These are phyloP conservation scores for Endocladia muricata DNA, from an alignment of 31 red algal genomes.

Conservation along the genomic window DNA sequence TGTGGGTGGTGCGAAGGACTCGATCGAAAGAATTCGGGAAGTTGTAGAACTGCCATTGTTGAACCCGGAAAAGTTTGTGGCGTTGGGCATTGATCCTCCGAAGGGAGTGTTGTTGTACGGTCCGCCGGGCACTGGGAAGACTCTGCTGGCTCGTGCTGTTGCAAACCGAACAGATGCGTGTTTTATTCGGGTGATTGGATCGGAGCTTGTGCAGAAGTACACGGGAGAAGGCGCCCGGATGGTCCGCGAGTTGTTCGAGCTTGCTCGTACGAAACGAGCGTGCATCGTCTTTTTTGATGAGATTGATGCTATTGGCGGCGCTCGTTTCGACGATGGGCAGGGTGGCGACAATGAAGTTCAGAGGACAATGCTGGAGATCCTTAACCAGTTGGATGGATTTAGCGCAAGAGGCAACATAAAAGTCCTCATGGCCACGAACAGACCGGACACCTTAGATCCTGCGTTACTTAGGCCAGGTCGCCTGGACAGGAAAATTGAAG, in stretches of 20 bases:
- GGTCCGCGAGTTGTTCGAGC: conserved; percentile 98
- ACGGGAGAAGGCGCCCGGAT: conserved; percentile 98
- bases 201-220: conserved; percentile 99
- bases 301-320: conserved; percentile 97
- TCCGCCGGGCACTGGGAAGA: conserved; percentile 98
- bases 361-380: conserved; percentile 98
- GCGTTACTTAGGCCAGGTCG: conserved; percentile 96
- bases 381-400: conserved; percentile 99
- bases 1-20: conserved; percentile 92
- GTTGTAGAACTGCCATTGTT: conserved; percentile 97
- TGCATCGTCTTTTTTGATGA: conserved; percentile 99
- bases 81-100: conserved; percentile 97
- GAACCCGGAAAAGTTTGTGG: conserved; percentile 92
- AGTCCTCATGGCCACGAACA: conserved; percentile 99
- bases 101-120: conserved; percentile 99
- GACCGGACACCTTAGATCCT: conserved; percentile 98
- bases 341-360: conserved; percentile 99
- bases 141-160: conserved; percentile 95
- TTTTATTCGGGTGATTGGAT: conserved; percentile 99
- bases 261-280: conserved; percentile 94
- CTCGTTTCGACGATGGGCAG: conserved; percentile 95
- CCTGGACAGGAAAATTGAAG: conserved; percentile 99
- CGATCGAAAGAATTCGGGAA: conserved; percentile 97
- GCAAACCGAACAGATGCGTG: conserved; percentile 99
- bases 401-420: conserved; percentile 97